Evolutionary conservation across 2,329 filamentous ascomycete species (phyloP).

Genomic region (Fusarium sp.): DNA sequence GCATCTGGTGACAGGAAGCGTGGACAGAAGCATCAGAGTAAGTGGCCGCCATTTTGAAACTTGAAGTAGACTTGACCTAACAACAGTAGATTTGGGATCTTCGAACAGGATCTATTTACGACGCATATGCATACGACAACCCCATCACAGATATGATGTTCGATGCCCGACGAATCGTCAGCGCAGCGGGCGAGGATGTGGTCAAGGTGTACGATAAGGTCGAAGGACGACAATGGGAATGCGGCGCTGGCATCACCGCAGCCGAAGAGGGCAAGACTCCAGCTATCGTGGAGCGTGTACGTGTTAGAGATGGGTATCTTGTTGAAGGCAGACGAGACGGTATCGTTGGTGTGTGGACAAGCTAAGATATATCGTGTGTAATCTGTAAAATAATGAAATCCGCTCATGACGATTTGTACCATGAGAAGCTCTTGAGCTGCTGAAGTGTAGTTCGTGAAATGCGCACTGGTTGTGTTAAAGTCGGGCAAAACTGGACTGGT

Average conservation of each 20-base stretch:
- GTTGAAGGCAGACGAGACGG: slow-evolving; percentile 91
- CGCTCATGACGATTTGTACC: slow-evolving; percentile 31
- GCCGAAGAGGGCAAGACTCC: slow-evolving; percentile 73
- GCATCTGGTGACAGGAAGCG: slow-evolving; percentile 91
- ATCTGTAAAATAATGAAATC: slow-evolving; percentile 43
- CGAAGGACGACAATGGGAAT: slow-evolving; percentile 96
- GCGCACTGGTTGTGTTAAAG: not conserved
- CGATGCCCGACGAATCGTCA: slow-evolving; percentile 87
- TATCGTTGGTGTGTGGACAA: slow-evolving; percentile 90
- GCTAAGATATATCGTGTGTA: slow-evolving; percentile 54
- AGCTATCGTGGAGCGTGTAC: slow-evolving; percentile 82
- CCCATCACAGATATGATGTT: slow-evolving; percentile 98
- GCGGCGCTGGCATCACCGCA: slow-evolving; percentile 81
- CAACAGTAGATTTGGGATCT: slow-evolving; percentile 93
- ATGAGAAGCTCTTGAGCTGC: not conserved
- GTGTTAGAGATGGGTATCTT: slow-evolving; percentile 93
- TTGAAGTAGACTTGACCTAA: slow-evolving; percentile 36
- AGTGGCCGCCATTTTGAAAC: slow-evolving; percentile 53
- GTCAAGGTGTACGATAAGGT: slow-evolving; percentile 99
- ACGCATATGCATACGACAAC: slow-evolving; percentile 95
- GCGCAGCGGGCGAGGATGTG: slow-evolving; percentile 89
- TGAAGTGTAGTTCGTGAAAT: not conserved
- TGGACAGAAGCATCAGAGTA: slow-evolving; percentile 93
- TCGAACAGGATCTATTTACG: slow-evolving; percentile 92
- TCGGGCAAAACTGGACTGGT: not conserved